Base-by-base conservation (phyloP, 2,329 filamentous ascomycete genomes). In the Microdochium trichocladiopsis region DNA sequence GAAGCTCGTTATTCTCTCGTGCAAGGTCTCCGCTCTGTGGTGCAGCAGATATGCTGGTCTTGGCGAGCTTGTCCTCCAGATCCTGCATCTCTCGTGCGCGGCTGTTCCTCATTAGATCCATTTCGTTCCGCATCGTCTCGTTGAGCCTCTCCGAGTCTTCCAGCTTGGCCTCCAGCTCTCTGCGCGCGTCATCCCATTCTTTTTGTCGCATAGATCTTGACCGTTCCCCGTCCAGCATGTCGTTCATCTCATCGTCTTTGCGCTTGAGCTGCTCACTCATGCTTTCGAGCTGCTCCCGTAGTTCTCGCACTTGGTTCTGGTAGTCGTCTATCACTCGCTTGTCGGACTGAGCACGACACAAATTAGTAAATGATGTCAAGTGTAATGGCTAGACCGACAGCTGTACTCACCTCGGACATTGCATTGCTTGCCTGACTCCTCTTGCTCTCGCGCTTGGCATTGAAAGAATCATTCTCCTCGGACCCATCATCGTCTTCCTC, bases 401-500 rank as follows among this genome's bases (percentile, higher is more conserved):
- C 16, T 41, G 36, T 18, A 45, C 41, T 21, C 22, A 45, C 41
- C 41, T 45, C 41, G 16, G 6, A 21, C 18, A 45, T 21, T 22
- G 41, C 22, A 18, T 25, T 45, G 54, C 57, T 59, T 63, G 72
- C 66, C 55, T 79, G 74, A 47, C 60, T 69, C 51, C 66, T 68
- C 50, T 72, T 72, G 23, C 66, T 72, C 48, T 64, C 65, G 55
- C 62, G 62, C 48, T 63, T 66, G 48, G 62, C 60, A 49, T 61
- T 55, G 59, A 84, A 82, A 37, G 85, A 82, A 51, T 77, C 81
- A 51, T 86, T 78, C 49, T 76, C 76, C 57, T 78, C 74, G 55
- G 84, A 72, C 21, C 76, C 78, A 57, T 90, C 89, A 60, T 95
- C 91, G 58, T 95, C 92, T 65, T 97, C 94, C 68, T 99, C 94